Percentiles rank a stretch among this genome's conserved stretches.
These are phyloP conservation scores for Phlyctochytrium planicorne DNA, from an alignment of 192 early-diverging fungal species.

Conservation along the genomic window DNA sequence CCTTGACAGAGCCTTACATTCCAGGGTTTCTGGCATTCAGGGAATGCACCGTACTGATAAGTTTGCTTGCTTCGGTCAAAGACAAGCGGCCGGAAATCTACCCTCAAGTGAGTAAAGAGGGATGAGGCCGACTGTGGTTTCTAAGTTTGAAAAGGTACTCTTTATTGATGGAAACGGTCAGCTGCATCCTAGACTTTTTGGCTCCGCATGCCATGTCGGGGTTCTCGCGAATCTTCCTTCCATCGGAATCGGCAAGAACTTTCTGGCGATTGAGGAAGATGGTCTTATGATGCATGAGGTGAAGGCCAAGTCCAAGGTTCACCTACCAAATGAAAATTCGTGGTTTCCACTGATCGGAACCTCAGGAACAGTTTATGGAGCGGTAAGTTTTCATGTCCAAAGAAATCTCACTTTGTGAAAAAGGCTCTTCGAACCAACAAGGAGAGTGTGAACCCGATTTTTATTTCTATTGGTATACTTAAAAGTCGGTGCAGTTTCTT, in stretches of 20 bases:
- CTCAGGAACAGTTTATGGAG: constrained; percentile 51
- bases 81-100: constrained; percentile 48
- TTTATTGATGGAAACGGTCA: constrained; percentile 87
- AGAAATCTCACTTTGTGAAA: no score
- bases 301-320: constrained; percentile 46
- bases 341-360: constrained; percentile 41
- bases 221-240: constrained; percentile 61
- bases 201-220: constrained; percentile 78
- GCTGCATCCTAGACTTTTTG: constrained; percentile 85
- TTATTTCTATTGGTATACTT: no score
- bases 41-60: constrained; percentile 65
- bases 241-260: constrained; percentile 89
- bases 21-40: constrained; percentile 91
- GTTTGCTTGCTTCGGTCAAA: constrained; percentile 57
- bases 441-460: no score
- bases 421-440: no score
- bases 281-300: constrained; percentile 48
- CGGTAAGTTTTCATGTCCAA: constrained; percentile 26
- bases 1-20: constrained; percentile 76
- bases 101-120: constrained; percentile 71
- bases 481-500: no score
- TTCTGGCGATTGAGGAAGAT: constrained; percentile 73
- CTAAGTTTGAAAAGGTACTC: no score
- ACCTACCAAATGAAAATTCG: constrained; percentile 38
- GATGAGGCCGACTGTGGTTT: constrained; percentile 12